Base-by-base conservation (phyloP, 2,329 filamentous ascomycete genomes). In the Simplicillium aogashimaense region DNA sequence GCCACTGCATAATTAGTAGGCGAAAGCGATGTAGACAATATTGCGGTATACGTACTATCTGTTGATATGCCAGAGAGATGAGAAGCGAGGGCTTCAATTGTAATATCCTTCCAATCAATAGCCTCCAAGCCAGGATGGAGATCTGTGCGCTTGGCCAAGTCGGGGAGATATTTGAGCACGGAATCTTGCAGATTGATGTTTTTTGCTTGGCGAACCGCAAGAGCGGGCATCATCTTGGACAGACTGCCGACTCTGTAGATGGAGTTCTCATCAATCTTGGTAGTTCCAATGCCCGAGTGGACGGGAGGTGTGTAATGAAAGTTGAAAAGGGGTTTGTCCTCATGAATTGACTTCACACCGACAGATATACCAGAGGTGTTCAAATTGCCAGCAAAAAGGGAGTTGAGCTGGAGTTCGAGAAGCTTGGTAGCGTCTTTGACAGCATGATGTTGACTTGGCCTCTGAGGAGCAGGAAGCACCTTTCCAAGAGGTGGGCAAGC, bases 41-140 rank as follows among this genome's bases (percentile, higher is more conserved):
- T 25, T 25, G 20, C 9, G n/a, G 30, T n/a, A 18, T 4, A 41
- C 55, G 51, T 50, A 66, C 56, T 50, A 33, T 63, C 62, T 9
- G 53, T 55, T 1, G 51, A 55, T 17, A 71, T 51, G 0, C 70
- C 70, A 13, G 61, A 60, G 10, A 72, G 54, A 33, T 73, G 69
- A 3, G 57, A 61, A 2, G 66, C 64, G 8, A 74, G 50, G 15
- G 65, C 58, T 4, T 58, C 59, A 5, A 71, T 51, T 0, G 68
- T 73, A 28, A 74, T 53, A 9, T 67, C 61, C 29, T 70, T 59
- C 69, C 69, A 74, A 33, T 61, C 51, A 2, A 67, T 52, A 1
- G 56, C 51, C 17, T 53, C 50, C 7, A 65, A 50, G 4, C 48
- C 47, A 35, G 61, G 54, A 7, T 50, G 38, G 2, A 51, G 40